phyloP scores from a whole-genome alignment of 202 grass and related monocot genomes.

The Digitaria exilis region DNA sequence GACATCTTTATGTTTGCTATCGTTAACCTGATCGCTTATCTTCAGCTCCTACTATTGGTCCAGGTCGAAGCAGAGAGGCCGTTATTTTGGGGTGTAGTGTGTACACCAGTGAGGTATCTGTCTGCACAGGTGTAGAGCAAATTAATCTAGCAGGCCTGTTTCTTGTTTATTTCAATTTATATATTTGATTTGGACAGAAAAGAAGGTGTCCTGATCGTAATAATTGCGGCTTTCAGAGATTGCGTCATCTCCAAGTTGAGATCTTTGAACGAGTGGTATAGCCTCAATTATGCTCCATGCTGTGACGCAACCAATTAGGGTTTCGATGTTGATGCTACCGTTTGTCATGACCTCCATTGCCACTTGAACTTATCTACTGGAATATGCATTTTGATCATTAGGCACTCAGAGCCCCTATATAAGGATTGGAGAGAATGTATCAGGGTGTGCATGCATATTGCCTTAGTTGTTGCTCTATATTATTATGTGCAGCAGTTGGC shows the following conservation, averaged over 20 bases:
- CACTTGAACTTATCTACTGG: not conserved
- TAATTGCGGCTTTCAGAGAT: constrained; percentile 42
- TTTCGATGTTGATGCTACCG: not conserved
- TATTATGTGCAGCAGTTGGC: too few species aligned
- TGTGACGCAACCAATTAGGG: constrained; percentile 11
- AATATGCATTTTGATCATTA: not conserved
- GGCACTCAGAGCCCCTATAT: not conserved
- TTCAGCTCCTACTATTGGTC: constrained; percentile 24
- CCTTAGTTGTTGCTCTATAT: not conserved
- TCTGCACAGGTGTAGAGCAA: not conserved
- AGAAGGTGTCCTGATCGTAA: constrained; percentile 36
- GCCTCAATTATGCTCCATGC: constrained; percentile 25
- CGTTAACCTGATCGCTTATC: not conserved
- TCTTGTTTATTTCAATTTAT: not conserved
- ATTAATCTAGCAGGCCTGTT: not conserved
- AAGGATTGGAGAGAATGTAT: not conserved
- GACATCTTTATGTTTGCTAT: not conserved
- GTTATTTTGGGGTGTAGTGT: constrained; percentile 13
- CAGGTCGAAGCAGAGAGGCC: constrained; percentile 5
- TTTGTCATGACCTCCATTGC: not conserved
- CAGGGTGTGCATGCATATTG: not conserved
- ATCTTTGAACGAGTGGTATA: constrained; percentile 12
- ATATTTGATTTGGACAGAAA: not conserved
- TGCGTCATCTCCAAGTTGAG: not conserved
- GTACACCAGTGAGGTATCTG: not conserved